Evolutionary conservation across 768 basidiomycete genomes (phyloP), one percentile per base, ranked within the genome.

Genomic region (Neoboletus brunneissimus): DNA sequence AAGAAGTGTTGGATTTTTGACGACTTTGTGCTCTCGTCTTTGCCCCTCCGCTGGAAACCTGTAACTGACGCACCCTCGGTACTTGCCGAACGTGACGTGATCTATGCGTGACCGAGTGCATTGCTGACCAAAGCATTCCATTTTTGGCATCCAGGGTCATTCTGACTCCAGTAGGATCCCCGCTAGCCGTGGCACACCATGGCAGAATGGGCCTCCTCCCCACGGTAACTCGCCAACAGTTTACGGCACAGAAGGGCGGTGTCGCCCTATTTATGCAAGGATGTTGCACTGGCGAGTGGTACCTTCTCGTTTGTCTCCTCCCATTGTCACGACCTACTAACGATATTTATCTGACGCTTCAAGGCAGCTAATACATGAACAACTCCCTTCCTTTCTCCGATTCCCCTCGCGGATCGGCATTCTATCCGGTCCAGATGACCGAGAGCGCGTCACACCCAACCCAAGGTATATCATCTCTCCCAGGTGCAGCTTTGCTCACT

Each of bases 1-100:
- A 71, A 71, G 71, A 60, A 59, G 60, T 58, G 67, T 68, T 51
- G 29, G n/a, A 46, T 60, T 71, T 73, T 72, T 51, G 55, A 51
- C 51, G 49, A 48, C 43, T 53, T 55, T 49, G 31, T 67, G 61
- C 56, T 46, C 56, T 66, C 43, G 54, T 56, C 54, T 67, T 48
- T 60, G 51, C 59, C 46, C 60, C 51, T 52, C 56, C 43, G 52
- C 61, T 59, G 59, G 67, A 66, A 65, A 63, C 67, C 55, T 52
- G 57, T 47, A 45, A 63, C 59, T 58, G 48, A 62, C 58, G 55
- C 47, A 55, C 43, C 29, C 42, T 49, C 71, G 71, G 71, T 51
- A 59, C 25, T 57, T 65, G 42, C 71, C 67, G 62, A 27, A 5
- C 15, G 60, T 71, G 64, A 67, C 52, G 69, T 69, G 64, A 68